Conservation (phyloP, 495 filamentous ascomycete genomes). For the Penicillium diatomitis region DNA sequence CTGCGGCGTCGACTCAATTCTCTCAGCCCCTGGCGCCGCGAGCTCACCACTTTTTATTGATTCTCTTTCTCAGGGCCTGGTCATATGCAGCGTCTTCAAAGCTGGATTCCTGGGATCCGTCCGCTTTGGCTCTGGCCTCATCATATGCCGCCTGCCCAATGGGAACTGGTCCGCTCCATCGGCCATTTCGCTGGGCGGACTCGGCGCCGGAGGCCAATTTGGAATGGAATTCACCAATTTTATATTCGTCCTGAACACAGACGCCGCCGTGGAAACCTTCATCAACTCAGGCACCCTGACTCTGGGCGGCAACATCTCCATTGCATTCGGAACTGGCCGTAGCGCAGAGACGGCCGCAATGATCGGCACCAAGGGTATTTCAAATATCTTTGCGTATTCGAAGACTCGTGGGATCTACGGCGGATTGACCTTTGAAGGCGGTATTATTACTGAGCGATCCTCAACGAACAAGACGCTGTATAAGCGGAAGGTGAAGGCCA, state of each 20-base stretch:
- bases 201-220: conserved; percentile 84
- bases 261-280: conserved; percentile 78
- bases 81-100: conserved; percentile 83
- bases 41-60: too few species aligned
- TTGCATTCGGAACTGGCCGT: conserved; percentile 83
- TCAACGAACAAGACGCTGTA: conserved; percentile 93
- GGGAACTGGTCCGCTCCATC: conserved; percentile 89
- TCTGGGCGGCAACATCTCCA: conserved; percentile 82
- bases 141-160: conserved; percentile 81
- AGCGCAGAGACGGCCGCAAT: conserved; percentile 87
- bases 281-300: conserved; percentile 76
- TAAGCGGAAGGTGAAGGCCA: conserved; percentile 62
- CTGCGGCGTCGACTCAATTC: not conserved
- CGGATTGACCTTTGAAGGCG: conserved; percentile 80
- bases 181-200: conserved; percentile 75
- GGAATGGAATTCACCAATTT: conserved; percentile 95
- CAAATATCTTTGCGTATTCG: conserved; percentile 83
- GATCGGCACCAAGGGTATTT: conserved; percentile 66
- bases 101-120: conserved; percentile 81
- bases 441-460: conserved; percentile 74
- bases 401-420: conserved; percentile 94
- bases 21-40: not conserved
- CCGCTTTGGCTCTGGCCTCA: conserved; percentile 83
- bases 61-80: conserved; percentile 62
- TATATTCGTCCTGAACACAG: conserved; percentile 91